Evolutionary conservation across 768 basidiomycete species (phyloP), one percentile per base, ranked within the genome.

Genomic region (Pleurotus eryngii): DNA sequence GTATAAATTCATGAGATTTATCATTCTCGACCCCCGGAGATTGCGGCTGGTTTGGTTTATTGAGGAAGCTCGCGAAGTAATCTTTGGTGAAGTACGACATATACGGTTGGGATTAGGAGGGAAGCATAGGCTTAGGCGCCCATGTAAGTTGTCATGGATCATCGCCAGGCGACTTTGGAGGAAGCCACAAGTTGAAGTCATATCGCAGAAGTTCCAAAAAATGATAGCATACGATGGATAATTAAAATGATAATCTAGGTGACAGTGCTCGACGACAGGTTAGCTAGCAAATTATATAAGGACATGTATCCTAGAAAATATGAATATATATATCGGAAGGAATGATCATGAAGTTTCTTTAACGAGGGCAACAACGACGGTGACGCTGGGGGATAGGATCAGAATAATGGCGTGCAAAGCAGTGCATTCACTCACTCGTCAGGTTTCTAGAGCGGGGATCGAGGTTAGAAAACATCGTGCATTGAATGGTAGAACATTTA

Each of bases 1-100:
- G 82, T 61, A 84, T 81, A 67, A 94, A 92, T 62, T 90, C 89
- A 37, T 78, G 80, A 15, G 84, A 80, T 72, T 84, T 82, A 67
- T 94, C 91, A 17, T 84, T 75, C 43, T 75, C 69, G 0, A 73
- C 68, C 66, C 85, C 90, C 57, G 80, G 60, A 14, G 51, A 53
- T 63, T 70, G 22, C 64, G 75, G 60, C 73, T 84, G 71, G 59
- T 60, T 64, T 35, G 75, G 59, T 65, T 74, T 64, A 72, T 76
- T 67, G 66, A 93, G 75, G 65, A 92, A 92, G 67, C 90, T 91
- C 53, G 89, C 87, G 67, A 94, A 93, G 69, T 92, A 93, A 64
- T 92, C 89, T 90, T 92, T 92, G 59, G 55, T 63, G 51, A 53
- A 53, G 40, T 53, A 53, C 15, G 51, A 26, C 49, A 54, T 30